phyloP scores from a whole-genome alignment of 1,139 yeast genomes.

The Magnusiomyces suaveolens region DNA sequence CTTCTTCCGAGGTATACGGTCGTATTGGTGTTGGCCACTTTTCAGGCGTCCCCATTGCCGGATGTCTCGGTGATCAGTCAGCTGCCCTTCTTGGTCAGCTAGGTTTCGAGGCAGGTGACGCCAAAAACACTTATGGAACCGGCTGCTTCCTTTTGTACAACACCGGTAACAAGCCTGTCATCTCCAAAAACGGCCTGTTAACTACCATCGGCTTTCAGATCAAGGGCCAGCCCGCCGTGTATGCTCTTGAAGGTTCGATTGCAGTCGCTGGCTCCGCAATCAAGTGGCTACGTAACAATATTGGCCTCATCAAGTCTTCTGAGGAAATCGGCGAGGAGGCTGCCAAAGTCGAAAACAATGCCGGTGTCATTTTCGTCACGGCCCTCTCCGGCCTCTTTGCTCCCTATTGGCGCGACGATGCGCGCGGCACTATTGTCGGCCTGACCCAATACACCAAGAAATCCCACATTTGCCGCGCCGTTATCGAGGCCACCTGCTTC shows the following conservation, averaged over 20 bases:
- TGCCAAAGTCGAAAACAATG: slow-evolving; percentile 67
- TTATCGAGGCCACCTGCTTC: slow-evolving; percentile 89
- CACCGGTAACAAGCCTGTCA: slow-evolving; percentile 53
- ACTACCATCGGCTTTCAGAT: slow-evolving; percentile 90
- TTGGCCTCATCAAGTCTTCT: slow-evolving; percentile 69
- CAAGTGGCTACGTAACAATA: slow-evolving; percentile 89
- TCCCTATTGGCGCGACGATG: slow-evolving; percentile 92
- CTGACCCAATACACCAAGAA: slow-evolving; percentile 82
- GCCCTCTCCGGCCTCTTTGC: slow-evolving; percentile 92
- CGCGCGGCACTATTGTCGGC: slow-evolving; percentile 88
- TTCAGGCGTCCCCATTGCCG: slow-evolving; percentile 64
- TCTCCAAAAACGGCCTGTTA: slow-evolving; percentile 69
- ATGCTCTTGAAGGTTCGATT: slow-evolving; percentile 88
- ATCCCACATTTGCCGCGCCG: slow-evolving; percentile 86
- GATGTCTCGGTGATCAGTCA: slow-evolving; percentile 91
- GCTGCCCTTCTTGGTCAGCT: slow-evolving; percentile 90
- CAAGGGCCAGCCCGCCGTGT: slow-evolving; percentile 66
- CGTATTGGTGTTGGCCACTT: slow-evolving; percentile 32
- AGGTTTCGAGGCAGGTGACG: slow-evolving; percentile 75
- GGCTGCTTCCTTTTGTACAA: slow-evolving; percentile 88
- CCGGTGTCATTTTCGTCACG: slow-evolving; percentile 91
- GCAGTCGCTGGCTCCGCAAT: slow-evolving; percentile 95
- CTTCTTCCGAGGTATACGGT: slow-evolving; percentile 76
- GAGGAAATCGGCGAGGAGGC: slow-evolving; percentile 89
- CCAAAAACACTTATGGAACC: slow-evolving; percentile 96